Evolutionary conservation across 2,329 filamentous ascomycete genomes (phyloP).

Genomic region (Fusarium begoniae): DNA sequence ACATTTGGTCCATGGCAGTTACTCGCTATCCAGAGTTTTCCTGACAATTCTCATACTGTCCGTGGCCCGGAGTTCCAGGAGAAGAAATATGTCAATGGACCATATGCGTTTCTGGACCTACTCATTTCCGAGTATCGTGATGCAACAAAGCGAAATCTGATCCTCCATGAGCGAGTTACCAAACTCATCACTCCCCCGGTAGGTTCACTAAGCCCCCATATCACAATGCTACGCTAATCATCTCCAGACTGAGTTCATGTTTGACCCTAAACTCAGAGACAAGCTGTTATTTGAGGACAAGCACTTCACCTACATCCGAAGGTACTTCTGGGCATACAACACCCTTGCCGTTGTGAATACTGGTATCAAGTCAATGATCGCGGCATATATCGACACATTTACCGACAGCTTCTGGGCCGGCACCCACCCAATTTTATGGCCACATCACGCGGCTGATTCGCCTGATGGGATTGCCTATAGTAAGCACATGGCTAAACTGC

Average conservation of each 20-base stretch:
- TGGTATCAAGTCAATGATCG: slow-evolving; percentile 65
- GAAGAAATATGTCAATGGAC: slow-evolving; percentile 67
- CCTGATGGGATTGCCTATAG: slow-evolving; percentile 58
- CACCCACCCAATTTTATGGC: slow-evolving; percentile 64
- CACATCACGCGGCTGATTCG: slow-evolving; percentile 57
- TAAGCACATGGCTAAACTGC: slow-evolving; percentile 56
- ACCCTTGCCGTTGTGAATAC: slow-evolving; percentile 68
- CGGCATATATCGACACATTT: slow-evolving; percentile 66
- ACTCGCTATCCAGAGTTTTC: slow-evolving; percentile 66
- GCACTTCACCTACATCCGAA: slow-evolving; percentile 67
- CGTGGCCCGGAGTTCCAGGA: slow-evolving; percentile 62
- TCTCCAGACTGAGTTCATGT: slow-evolving; percentile 62
- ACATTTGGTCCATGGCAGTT: slow-evolving; percentile 70
- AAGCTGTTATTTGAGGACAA: slow-evolving; percentile 69
- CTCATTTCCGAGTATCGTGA: slow-evolving; percentile 69
- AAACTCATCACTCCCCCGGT: slow-evolving; percentile 62
- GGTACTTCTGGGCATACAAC: slow-evolving; percentile 72
- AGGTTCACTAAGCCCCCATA: background rate
- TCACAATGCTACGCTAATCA: slow-evolving; percentile 8
- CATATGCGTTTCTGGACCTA: slow-evolving; percentile 68
- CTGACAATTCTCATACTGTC: slow-evolving; percentile 65
- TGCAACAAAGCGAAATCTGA: slow-evolving; percentile 65
- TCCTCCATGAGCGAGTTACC: slow-evolving; percentile 65
- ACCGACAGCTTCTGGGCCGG: slow-evolving; percentile 68
- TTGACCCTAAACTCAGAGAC: slow-evolving; percentile 63